Base-by-base conservation (phyloP, 306 rosid genomes). In the Arachis hypogaea region DNA sequence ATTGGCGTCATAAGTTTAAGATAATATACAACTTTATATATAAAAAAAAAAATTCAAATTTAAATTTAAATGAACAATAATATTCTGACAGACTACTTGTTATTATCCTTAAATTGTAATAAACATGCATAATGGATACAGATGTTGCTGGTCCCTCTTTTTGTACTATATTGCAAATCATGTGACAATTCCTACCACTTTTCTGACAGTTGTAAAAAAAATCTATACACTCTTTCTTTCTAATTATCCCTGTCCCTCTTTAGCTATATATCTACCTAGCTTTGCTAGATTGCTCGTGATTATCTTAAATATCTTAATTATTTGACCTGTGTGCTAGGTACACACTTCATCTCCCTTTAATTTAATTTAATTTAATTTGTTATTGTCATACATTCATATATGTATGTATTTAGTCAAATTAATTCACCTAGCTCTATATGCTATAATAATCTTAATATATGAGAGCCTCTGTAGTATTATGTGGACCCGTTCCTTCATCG, bases 251-350 rank as follows among this genome's bases (percentile, higher is more conserved):
- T 43, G 49, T 73, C 9, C 63, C 68, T 55, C 14, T 6, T 61
- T 75, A 2, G 18, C 75, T 22, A 22, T 22, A 22, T 22, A 22
- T 22, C 28, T 22, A 22, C 28, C 28, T 22, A 22, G 28, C 28
- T 22, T 22, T 22, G 28, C 28, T 56, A n/a, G 7, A 75, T 73
- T 45, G 76, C 86, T 85, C 86, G 87, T 85, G 85, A 82, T 80
- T 86, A 80, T 80, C 86, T 79, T 83, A 81, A 82, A 77, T 86
- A 80, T 80, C 86, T 79, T 83, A 81, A 89, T 79, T 82, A 72
- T 82, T 83, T 87, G 84, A 85, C 86, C 87, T 72, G 71, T 72
- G 71, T 47, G 55, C 54, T 64, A 63, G 77, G 51, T 51, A 84
- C 76, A 33, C 38, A 33, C 38, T 33, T 33, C 38, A 69, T 68